Conservation (phyloP, 306 rosid species). For the Hippophae tibetana region DNA sequence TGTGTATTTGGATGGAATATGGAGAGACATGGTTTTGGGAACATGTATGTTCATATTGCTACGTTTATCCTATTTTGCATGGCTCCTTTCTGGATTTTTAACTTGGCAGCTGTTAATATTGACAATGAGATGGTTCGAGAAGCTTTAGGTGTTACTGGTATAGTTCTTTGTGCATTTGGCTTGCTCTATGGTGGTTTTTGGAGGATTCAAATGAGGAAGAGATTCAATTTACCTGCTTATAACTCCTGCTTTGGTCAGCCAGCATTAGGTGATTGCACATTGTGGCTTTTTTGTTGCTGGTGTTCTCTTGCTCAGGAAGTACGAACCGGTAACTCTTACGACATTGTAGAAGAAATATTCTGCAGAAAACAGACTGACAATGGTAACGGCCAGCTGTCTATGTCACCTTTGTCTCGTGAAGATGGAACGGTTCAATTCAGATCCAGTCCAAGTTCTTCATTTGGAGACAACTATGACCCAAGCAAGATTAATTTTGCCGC, state of each 20-base stretch:
- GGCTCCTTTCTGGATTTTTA: slow-evolving; percentile 92
- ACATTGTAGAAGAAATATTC: slow-evolving; percentile 47
- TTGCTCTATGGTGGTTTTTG: slow-evolving; percentile 94
- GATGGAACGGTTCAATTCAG: slow-evolving; percentile 23
- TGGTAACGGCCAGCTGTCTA: slow-evolving; percentile 15
- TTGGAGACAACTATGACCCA: slow-evolving; percentile 30
- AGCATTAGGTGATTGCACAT: slow-evolving; percentile 54
- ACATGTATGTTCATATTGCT: slow-evolving; percentile 82
- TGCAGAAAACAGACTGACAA: slow-evolving; percentile 23
- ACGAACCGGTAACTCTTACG: slow-evolving; percentile 62
- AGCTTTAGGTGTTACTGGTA: slow-evolving; percentile 44
- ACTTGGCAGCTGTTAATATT: slow-evolving; percentile 77
- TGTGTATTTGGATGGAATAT: slow-evolving; percentile 93
- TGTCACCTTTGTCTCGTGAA: slow-evolving; percentile 48
- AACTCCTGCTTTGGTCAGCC: slow-evolving; percentile 66
- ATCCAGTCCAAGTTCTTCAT: slow-evolving; percentile 38
- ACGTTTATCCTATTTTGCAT: slow-evolving; percentile 71
- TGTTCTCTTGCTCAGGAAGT: slow-evolving; percentile 94
- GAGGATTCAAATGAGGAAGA: slow-evolving; percentile 95
- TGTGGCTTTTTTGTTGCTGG: slow-evolving; percentile 95
- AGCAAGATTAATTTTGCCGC: slow-evolving; percentile 24
- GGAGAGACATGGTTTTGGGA: slow-evolving; percentile 96
- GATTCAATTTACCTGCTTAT: slow-evolving; percentile 72
- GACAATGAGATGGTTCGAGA: slow-evolving; percentile 54
- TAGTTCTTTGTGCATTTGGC: slow-evolving; percentile 72